A percentile compares a stretch with the other conserved stretches of the same genome.
Evolutionary conservation across 116 monocot species (phyloP).

Genomic region (Phalaenopsis hybrid): DNA sequence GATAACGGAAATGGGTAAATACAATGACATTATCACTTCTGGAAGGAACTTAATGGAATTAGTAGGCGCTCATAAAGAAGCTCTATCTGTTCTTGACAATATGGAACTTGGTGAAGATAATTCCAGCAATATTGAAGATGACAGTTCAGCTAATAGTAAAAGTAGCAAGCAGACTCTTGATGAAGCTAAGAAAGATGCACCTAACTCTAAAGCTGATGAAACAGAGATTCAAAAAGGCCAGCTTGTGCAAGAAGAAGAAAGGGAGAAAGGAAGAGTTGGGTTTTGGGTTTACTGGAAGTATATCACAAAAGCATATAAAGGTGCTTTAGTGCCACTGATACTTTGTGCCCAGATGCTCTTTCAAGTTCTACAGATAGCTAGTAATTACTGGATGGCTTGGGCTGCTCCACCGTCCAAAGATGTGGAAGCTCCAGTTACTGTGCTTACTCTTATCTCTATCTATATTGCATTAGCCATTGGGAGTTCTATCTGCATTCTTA

Average conservation of each 20-base stretch:
- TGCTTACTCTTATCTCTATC: slow-evolving; percentile 34
- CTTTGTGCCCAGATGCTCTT: slow-evolving; percentile 44
- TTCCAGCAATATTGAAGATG: slow-evolving; percentile 4
- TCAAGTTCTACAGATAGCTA: slow-evolving; percentile 55
- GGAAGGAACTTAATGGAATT: slow-evolving; percentile 62
- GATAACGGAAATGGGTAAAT: slow-evolving; percentile 51
- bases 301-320: slow-evolving; percentile 53
- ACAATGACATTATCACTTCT: slow-evolving; percentile 42
- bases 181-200: slow-evolving; percentile 21
- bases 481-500: slow-evolving; percentile 42
- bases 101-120: slow-evolving; percentile 14
- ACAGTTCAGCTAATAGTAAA: slow-evolving; percentile 9
- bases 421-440: slow-evolving; percentile 37
- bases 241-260: slow-evolving; percentile 69
- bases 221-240: slow-evolving; percentile 33
- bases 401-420: slow-evolving; percentile 47
- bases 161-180: neutral
- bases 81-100: slow-evolving; percentile 38
- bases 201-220: slow-evolving; percentile 30
- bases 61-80: slow-evolving; percentile 49
- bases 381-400: slow-evolving; percentile 86
- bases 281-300: slow-evolving; percentile 71
- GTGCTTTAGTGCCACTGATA: slow-evolving; percentile 56
- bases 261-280: slow-evolving; percentile 72
- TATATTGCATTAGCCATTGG: slow-evolving; percentile 46